A percentile compares a stretch with the other conserved stretches of the same genome.
Conservation (phyloP, 768 basidiomycete species). For the Auriscalpium vulgare region DNA sequence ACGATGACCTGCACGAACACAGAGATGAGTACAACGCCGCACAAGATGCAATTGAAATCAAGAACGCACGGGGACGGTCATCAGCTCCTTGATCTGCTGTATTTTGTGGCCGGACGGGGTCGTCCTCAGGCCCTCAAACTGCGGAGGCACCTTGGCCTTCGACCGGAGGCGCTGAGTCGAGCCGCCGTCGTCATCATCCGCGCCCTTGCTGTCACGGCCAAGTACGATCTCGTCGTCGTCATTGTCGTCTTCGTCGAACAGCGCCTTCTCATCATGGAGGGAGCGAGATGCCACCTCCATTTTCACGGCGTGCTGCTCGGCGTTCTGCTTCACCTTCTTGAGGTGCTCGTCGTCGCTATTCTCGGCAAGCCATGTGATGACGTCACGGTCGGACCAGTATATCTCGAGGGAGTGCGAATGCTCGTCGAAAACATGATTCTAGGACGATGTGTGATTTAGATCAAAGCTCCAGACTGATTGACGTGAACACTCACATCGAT, state of each 20-base stretch:
- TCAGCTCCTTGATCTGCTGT: conserved; percentile 89
- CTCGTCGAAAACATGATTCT: conserved; percentile 97
- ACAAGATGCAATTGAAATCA: conserved; percentile 3
- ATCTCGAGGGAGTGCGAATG: conserved; percentile 87
- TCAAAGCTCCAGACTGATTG: neutral
- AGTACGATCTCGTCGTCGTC: conserved; percentile 77
- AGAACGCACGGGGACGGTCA: conserved; percentile 79
- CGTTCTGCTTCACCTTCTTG: conserved; percentile 88
- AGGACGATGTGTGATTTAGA: neutral
- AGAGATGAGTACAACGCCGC: neutral
- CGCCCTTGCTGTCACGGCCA: conserved; percentile 42
- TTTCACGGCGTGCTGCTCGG: conserved; percentile 83
- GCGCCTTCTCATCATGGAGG: conserved; percentile 77
- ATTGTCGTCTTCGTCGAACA: conserved; percentile 86
- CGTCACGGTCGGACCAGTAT: conserved; percentile 93
- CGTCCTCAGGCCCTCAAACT: conserved; percentile 76
- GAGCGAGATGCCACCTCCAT: conserved; percentile 87
- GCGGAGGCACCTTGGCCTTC: conserved; percentile 63
- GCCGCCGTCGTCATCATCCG: conserved; percentile 40
- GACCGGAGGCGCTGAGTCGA: conserved; percentile 77
- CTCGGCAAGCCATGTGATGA: conserved; percentile 91
- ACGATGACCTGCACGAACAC: conserved; percentile 66
- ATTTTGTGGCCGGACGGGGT: conserved; percentile 81
- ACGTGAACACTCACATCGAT: conserved; percentile 61
- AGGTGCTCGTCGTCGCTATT: conserved; percentile 95